phyloP scores from a whole-genome alignment of 257 asterid genomes.

The Przewalskia tangutica region DNA sequence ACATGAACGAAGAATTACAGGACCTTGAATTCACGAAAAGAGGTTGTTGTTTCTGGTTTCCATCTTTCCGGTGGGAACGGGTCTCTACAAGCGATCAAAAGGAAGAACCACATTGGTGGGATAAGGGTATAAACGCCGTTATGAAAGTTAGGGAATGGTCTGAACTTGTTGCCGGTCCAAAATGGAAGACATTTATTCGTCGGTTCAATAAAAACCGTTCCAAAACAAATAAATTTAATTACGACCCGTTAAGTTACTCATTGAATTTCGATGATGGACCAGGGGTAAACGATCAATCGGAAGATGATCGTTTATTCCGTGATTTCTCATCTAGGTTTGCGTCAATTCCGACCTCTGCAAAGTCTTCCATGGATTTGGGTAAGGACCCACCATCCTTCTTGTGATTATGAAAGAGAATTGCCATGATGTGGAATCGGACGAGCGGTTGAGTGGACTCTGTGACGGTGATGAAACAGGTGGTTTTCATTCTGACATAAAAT shows the following conservation, averaged over 20 bases:
- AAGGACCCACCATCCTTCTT: conserved; percentile 20
- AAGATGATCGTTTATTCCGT: conserved; percentile 30
- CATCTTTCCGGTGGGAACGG: conserved; percentile 60
- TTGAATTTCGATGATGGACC: conserved; percentile 63
- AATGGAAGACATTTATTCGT: conserved; percentile 88
- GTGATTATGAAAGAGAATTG: not conserved
- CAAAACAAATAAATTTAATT: conserved; percentile 35
- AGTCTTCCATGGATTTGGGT: conserved; percentile 14
- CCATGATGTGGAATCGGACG: conserved; percentile 1
- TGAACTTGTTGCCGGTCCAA: conserved; percentile 85
- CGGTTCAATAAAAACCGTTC: conserved; percentile 42
- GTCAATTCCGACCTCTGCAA: conserved; percentile 24
- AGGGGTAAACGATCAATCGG: conserved; percentile 24
- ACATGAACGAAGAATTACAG: conserved; percentile 19
- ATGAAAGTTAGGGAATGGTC: conserved; percentile 70
- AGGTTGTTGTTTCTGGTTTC: conserved; percentile 50
- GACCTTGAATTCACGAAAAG: conserved; percentile 31
- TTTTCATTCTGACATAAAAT: not conserved
- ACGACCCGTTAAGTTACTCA: conserved; percentile 65
- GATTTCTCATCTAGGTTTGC: conserved; percentile 53
- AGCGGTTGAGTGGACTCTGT: not conserved
- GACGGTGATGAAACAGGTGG: conserved; percentile 3
- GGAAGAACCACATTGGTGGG: conserved; percentile 42
- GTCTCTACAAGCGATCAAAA: conserved; percentile 29
- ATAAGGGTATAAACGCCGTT: conserved; percentile 27